Conservation (phyloP, 768 basidiomycete species). For the Mycena albidolilacea region DNA sequence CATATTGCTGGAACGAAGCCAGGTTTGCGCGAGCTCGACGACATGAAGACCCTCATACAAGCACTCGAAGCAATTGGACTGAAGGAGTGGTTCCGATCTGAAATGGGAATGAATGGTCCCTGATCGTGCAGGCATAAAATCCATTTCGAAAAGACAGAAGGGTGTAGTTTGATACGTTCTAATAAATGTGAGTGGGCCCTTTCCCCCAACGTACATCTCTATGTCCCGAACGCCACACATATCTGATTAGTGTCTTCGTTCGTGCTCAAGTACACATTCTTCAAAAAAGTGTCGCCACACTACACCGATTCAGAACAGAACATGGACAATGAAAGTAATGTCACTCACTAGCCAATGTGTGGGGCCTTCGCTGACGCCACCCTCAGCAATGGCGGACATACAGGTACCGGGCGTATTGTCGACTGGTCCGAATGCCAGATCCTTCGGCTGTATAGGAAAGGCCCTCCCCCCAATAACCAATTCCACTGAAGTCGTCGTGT, state of each 20-base stretch:
- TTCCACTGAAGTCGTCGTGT: conserved; percentile 64
- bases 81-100: conserved; percentile 55
- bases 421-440: conserved; percentile 69
- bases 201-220: neutral
- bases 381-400: conserved; percentile 71
- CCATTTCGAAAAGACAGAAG: conserved; percentile 21
- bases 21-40: conserved; percentile 55
- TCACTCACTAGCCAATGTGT: conserved; percentile 74
- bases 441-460: conserved; percentile 73
- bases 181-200: conserved; percentile 24
- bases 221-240: conserved; percentile 9
- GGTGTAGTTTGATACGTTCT: conserved; percentile 24
- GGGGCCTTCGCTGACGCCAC: conserved; percentile 60
- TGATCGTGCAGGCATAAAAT: neutral
- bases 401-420: conserved; percentile 69
- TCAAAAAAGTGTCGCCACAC: conserved; percentile 43
- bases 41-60: conserved; percentile 52
- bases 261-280: conserved; percentile 41
- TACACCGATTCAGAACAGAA: neutral
- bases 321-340: neutral
- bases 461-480: conserved; percentile 70
- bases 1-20: conserved; percentile 45
- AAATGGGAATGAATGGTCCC: conserved; percentile 52
- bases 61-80: conserved; percentile 50
- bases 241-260: conserved; percentile 28